Evolutionary conservation across 345 rosid species (phyloP), one percentile per base, ranked within the genome.

Genomic region (Gossypium stocksii): DNA sequence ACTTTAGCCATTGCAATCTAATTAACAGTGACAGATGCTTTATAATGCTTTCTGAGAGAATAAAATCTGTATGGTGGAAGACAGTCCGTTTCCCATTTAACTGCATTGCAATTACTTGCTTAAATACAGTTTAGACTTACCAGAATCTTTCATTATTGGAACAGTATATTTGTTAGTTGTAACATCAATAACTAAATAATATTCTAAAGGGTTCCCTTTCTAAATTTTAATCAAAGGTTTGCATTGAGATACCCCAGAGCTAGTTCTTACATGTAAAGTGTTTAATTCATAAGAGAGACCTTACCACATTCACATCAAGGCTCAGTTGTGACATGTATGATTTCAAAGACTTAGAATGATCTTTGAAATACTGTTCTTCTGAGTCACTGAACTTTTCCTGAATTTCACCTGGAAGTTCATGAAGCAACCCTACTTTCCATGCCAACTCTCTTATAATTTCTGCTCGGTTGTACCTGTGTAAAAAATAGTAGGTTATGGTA

Each of bases 231-330:
- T 17, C 25, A 17, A 16, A 68, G 48, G 46, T 57, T 53, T 25
- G 22, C 34, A 45, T 2, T 45, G 66, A 56, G 2, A 63, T 56
- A 12, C 23, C 25, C 48, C 44, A 44, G 13, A 48, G 22, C 10
- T 11, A 46, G 5, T 12, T 52, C 71, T 66, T 25, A 66, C 11
- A 3, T 7, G 22, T 25, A 23, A 49, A 52, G 64, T 29, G 25
- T 45, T 62, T 4, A 34, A 68, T 67, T 44, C 62, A 62, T 41
- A 63, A 1, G 43, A 73, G 38, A 29, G 67, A 25, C 52, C 65
- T 82, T 87, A 94, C 97, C 84, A 94, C 93, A 65, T 86, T 92
- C 89, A 94, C 79, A 65, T 89, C 97, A 17, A 90, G 87, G 73
- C 84, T 93, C 73, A 86, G 71, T 65, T 87, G 83, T 15, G 87